A percentile compares a stretch with the other conserved stretches of the same genome.
These are phyloP conservation scores for Paulownia fortunei DNA, from an alignment of 257 asterid genomes.

Conservation along the genomic window DNA sequence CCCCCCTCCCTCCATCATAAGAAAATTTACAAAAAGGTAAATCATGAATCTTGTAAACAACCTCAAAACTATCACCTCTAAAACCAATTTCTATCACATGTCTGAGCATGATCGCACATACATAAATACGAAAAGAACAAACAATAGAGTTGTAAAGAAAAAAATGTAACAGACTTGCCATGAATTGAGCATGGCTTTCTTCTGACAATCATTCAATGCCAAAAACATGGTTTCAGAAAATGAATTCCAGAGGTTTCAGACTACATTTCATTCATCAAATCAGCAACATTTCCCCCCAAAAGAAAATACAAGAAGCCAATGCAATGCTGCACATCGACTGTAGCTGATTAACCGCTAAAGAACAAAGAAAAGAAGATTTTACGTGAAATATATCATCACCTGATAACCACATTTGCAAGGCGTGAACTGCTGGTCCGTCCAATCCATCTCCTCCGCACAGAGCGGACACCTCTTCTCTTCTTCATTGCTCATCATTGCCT, in stretches of 20 bases:
- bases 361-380: background rate
- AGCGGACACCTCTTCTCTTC: conserved; percentile 98
- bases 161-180: background rate
- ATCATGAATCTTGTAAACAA: background rate
- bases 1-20: background rate
- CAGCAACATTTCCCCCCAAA: conserved; percentile 2
- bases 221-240: background rate
- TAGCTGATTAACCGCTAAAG: background rate
- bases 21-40: background rate
- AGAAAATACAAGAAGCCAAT: conserved; percentile 9
- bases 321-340: background rate
- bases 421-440: conserved; percentile 97
- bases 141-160: no score
- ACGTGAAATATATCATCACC: conserved; percentile 43
- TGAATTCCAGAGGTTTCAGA: conserved; percentile 8
- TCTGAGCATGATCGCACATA: background rate
- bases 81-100: background rate
- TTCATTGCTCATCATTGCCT: conserved; percentile 81
- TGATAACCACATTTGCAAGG: conserved; percentile 97
- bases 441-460: conserved; percentile 97
- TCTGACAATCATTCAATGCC: background rate
- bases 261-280: conserved; percentile 9
- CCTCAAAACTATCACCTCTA: background rate
- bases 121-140: background rate
- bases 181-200: background rate